Evolutionary conservation across 768 basidiomycete species (phyloP).

Genomic region (Mycena galericulata): DNA sequence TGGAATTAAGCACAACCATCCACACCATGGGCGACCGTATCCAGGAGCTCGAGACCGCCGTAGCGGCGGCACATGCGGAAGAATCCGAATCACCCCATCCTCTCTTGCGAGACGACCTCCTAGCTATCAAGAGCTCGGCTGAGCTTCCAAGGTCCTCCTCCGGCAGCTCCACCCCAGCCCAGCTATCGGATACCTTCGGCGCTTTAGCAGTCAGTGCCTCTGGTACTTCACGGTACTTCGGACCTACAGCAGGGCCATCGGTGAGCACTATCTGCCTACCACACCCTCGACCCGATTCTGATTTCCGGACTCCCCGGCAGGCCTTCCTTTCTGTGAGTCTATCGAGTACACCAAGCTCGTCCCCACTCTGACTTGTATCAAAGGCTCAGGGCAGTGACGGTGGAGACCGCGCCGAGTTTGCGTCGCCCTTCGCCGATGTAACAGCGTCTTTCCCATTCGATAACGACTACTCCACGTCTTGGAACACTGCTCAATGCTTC

Average conservation of each 20-base stretch:
- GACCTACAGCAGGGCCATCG: constrained; percentile 24
- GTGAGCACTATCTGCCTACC: not conserved
- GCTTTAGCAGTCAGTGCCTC: not conserved
- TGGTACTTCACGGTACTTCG: constrained; percentile 19
- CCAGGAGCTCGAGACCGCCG: constrained; percentile 16
- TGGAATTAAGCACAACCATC: not conserved
- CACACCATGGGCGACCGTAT: constrained; percentile 20
- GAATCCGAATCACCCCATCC: constrained; percentile 8
- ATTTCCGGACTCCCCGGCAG: not conserved
- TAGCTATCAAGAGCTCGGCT: not conserved
- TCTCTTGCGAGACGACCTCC: constrained; percentile 11
- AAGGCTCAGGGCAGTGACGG: constrained; percentile 7
- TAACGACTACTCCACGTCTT: not conserved
- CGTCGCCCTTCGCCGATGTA: not conserved
- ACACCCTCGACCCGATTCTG: not conserved
- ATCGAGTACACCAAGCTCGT: not conserved
- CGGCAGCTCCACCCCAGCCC: not conserved
- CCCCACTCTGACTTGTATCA: not conserved
- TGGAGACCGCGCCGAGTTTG: not conserved
- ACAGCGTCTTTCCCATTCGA: not conserved
- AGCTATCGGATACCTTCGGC: constrained; percentile 1
- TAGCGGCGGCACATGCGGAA: not conserved
- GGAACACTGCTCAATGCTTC: constrained; percentile 1
- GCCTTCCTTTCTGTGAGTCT: constrained; percentile 17
- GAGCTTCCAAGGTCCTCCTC: constrained; percentile 1